A percentile compares a stretch with the other conserved stretches of the same genome.
These are phyloP conservation scores for Aphanomyces euteiches DNA, from an alignment of 352 stramenopile genomes.

Conservation along the genomic window DNA sequence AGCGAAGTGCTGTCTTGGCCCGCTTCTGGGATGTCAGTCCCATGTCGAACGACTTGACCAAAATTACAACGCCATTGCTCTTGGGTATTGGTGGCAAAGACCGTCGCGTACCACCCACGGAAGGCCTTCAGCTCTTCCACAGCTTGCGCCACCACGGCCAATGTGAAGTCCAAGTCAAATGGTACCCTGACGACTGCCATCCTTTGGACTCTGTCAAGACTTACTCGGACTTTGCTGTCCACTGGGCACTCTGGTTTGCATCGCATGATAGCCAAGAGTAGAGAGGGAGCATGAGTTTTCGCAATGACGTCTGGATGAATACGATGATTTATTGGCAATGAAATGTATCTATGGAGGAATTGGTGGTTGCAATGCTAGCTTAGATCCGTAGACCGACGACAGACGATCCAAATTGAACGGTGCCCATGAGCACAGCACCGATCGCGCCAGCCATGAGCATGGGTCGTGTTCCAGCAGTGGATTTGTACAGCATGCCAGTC, in stretches of 20 bases:
- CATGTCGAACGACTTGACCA: constrained; percentile 77
- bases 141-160: constrained; percentile 60
- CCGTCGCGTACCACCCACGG: constrained; percentile 82
- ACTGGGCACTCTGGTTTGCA: constrained; percentile 71
- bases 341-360: too few species aligned
- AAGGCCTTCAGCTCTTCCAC: constrained; percentile 92
- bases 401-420: constrained; percentile 69
- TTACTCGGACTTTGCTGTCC: constrained; percentile 65
- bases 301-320: too few species aligned
- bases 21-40: constrained; percentile 88
- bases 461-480: constrained; percentile 71
- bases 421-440: constrained; percentile 73
- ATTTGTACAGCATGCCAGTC: constrained; percentile 84
- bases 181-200: constrained; percentile 74
- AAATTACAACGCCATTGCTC: constrained; percentile 86
- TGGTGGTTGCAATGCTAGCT: too few species aligned
- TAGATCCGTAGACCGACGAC: neutral
- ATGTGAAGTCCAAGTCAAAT: constrained; percentile 48
- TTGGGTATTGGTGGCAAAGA: constrained; percentile 91
- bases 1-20: constrained; percentile 53
- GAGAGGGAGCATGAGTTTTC: neutral
- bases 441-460: constrained; percentile 81
- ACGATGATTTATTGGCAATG: too few species aligned
- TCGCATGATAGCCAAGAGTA: constrained; percentile 36
- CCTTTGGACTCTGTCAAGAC: constrained; percentile 63